Evolutionary conservation across 331 rosid genomes (phyloP), one percentile per base, ranked within the genome.

Genomic region (Acacia concinna): DNA sequence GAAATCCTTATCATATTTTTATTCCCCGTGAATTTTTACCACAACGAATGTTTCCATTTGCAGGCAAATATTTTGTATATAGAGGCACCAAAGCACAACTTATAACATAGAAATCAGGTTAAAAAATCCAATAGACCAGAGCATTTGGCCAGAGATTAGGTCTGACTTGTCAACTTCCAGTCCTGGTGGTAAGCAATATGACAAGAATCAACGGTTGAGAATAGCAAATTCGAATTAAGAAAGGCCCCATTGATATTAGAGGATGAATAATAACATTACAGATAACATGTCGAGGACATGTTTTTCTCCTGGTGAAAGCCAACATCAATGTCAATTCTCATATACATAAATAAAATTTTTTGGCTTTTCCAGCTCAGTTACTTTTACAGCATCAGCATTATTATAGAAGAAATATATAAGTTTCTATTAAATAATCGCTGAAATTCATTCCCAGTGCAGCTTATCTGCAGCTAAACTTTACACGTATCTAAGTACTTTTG

Each of bases 401-500:
- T 76, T 86, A 85, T 32, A 63, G 9, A 15, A 13, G 20, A 59
- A 30, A 32, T 14, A 71, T 71, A 52, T 25, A 71, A 59, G 51
- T 69, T 27, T 4, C 3, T 63, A 67, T 38, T 46, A 81, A 37
- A 75, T 70, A 43, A 52, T 46, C 25, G 65, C 52, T 40, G 23
- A 67, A 46, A 68, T 43, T 4, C 28, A 41, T 73, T 77, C 49
- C 28, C 64, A 72, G 30, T 64, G 68, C 63, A 71, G 71, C 84
- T 62, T 44, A 70, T 74, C 63, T 65, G 60, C 77, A 68, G 77
- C 85, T 69, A 25, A 72, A 62, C 21, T 71, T 57, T 30, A 40
- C 8, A 64, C 59, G 56, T 67, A 74, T 31, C 82, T 78, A 91
- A 25, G 92, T 86, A 84, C 94, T 82, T 80, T 88, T 87, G 68